Evolutionary conservation across 495 filamentous ascomycete genomes (phyloP).

Genomic region (Clavariopsis aquatica): DNA sequence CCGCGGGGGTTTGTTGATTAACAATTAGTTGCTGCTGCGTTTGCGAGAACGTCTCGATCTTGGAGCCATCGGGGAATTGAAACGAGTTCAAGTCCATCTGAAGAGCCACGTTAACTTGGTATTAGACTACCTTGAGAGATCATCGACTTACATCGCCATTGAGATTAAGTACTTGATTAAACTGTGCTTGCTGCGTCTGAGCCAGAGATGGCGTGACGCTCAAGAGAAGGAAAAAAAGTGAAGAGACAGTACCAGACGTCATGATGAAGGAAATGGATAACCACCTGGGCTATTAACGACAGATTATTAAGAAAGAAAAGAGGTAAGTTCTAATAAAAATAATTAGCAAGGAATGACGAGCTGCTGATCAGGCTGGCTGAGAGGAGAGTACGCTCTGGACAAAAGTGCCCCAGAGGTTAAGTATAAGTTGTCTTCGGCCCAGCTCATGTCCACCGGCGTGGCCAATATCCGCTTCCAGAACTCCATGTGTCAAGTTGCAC

Average conservation of each 20-base stretch:
- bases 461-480: background rate
- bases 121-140: background rate
- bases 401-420: constrained; percentile 4
- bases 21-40: constrained; percentile 40
- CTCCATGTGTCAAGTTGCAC: constrained; percentile 14
- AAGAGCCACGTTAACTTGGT: constrained; percentile 3
- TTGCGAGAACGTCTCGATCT: constrained; percentile 41
- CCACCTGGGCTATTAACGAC: constrained; percentile 27
- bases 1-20: constrained; percentile 37
- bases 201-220: constrained; percentile 3
- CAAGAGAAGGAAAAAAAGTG: constrained; percentile 21
- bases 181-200: constrained; percentile 24
- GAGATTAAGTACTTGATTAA: constrained; percentile 43
- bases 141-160: constrained; percentile 40
- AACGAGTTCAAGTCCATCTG: constrained; percentile 40
- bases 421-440: constrained; percentile 8
- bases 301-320: constrained; percentile 25
- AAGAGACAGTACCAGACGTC: constrained; percentile 35
- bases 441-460: constrained; percentile 3
- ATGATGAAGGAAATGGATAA: constrained; percentile 23
- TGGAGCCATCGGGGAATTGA: constrained; percentile 36
- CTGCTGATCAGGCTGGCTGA: constrained; percentile 29
- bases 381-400: background rate
- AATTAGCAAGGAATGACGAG: constrained; percentile 29
- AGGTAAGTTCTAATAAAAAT: constrained; percentile 12